phyloP scores from a whole-genome alignment of 768 basidiomycete genomes.

The Tephrocybe sp. region DNA sequence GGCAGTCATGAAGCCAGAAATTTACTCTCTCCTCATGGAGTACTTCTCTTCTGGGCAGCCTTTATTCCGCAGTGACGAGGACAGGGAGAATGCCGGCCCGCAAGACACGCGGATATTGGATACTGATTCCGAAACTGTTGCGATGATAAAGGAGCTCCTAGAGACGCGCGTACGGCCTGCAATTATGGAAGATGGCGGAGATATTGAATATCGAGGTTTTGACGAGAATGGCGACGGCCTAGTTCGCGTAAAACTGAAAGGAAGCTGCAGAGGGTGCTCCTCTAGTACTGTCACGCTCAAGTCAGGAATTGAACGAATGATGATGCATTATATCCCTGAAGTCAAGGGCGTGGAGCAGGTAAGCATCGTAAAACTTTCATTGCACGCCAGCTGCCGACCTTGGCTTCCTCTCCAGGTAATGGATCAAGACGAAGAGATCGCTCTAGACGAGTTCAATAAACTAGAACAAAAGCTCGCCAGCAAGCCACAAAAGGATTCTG shows the following conservation, averaged over 20 bases:
- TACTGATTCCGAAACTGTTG: constrained; percentile 93
- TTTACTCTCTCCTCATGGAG: constrained; percentile 96
- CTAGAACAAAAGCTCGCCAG: constrained; percentile 67
- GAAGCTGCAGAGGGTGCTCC: constrained; percentile 94
- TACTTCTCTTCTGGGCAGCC: constrained; percentile 90
- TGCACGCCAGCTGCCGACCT: no score
- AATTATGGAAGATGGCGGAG: constrained; percentile 99
- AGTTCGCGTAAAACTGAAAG: constrained; percentile 91
- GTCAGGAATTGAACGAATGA: constrained; percentile 96
- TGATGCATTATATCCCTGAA: constrained; percentile 98
- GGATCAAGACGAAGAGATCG: constrained; percentile 87
- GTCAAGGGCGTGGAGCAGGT: constrained; percentile 92
- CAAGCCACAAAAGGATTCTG: constrained; percentile 47
- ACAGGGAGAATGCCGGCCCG: constrained; percentile 79
- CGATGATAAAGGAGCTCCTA: constrained; percentile 97
- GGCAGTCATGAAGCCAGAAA: constrained; percentile 93
- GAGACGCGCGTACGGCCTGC: constrained; percentile 95
- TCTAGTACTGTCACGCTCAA: constrained; percentile 95
- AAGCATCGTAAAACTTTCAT: constrained; percentile 16
- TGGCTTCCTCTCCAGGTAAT: constrained; percentile 55
- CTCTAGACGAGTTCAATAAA: constrained; percentile 86
- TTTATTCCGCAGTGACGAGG: constrained; percentile 83
- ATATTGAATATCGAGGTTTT: constrained; percentile 95
- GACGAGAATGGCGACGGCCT: constrained; percentile 74
- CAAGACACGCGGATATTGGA: constrained; percentile 94